Base-by-base conservation (phyloP, 805 yeast genomes). In the Kodamaea nitidulidarum region DNA sequence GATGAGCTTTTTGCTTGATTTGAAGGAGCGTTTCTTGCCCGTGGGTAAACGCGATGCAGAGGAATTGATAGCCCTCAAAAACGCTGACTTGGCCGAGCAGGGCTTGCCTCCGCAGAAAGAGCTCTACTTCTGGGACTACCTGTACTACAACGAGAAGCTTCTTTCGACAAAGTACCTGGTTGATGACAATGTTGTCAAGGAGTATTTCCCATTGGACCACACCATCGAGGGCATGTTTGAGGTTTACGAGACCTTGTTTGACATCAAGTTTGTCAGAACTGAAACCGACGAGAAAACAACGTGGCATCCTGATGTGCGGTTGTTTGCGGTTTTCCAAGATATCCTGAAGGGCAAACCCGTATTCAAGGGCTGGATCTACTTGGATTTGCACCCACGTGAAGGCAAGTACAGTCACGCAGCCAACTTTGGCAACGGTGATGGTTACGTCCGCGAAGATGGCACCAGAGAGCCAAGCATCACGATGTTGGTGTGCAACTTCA, bases 371-470 rank as follows among this genome's bases (percentile, higher is more conserved):
- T 82, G 85, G 76, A 61, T 87, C 33, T 83, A 80, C 60, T 78
- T 87, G 46, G 95, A 87, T 58, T 64, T 86, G 52, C 90, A 84
- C 58, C 95, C 95, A 47, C 75, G 95, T 55, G 83, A 80, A 41
- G 91, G 91, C 50, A 87, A 87, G 59, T 87, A 84, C 61, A 85
- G 88, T 2, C 95, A 87, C 58, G 95, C 95, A 32, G 95, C 95
- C 5, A 83, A 83, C 56, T 86, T 87, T 55, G 81, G 81, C 12
- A 58, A 84, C 36, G 63, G 70, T 8, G 77, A 86, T 9, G 82
- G 88, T 1, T 84, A 66, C 52, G 57, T 61, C 16, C 71, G 71
- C 45, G 57, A 61, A 22, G 68, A 70, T 38, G 81, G 80, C 15
- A 58, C 50, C 21, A 74, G 81, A 53, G 63, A 69, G 10, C 71